A percentile compares a stretch with the other conserved stretches of the same genome.
phyloP scores from a whole-genome alignment of 345 rosid genomes.

The Draba incana region DNA sequence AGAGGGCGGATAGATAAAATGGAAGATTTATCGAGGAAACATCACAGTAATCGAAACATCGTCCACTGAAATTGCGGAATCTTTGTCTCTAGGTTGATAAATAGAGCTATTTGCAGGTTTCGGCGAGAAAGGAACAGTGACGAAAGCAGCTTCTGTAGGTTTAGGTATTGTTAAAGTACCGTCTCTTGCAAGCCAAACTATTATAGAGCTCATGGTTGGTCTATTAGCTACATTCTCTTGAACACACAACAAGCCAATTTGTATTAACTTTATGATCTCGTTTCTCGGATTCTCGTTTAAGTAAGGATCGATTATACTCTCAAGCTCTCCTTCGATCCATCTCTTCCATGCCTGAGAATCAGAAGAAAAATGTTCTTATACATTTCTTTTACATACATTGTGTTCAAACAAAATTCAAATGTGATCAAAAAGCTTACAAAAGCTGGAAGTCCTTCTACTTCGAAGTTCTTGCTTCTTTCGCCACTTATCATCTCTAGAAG shows the following conservation, averaged over 20 bases:
- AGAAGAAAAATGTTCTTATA: not conserved
- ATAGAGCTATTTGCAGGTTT: not conserved
- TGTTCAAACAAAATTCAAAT: too few species aligned
- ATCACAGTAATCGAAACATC: conserved; percentile 33
- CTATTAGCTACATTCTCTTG: conserved; percentile 54
- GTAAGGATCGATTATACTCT: conserved; percentile 50
- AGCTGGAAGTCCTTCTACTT: conserved; percentile 35
- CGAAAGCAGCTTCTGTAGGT: conserved; percentile 55
- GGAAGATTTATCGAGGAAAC: conserved; percentile 33
- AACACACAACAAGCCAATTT: conserved; percentile 59
- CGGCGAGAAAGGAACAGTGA: conserved; percentile 26
- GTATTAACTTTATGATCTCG: conserved; percentile 54
- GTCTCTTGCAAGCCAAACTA: conserved; percentile 54
- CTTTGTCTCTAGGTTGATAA: not conserved
- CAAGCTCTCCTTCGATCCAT: conserved; percentile 51
- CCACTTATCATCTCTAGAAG: conserved; percentile 55
- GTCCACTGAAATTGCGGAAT: conserved; percentile 8
- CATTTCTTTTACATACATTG: too few species aligned
- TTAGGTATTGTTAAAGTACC: conserved; percentile 37
- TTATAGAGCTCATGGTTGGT: conserved; percentile 55
- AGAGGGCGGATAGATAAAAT: not conserved
- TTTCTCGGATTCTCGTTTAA: conserved; percentile 34
- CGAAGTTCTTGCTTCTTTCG: conserved; percentile 53
- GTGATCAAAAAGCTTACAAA: conserved; percentile 32
- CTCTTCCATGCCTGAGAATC: conserved; percentile 53